A percentile compares a stretch with the other conserved stretches of the same genome.
These are phyloP conservation scores for Debaryomyces castellii DNA, from an alignment of 805 yeast species.

Conservation along the genomic window DNA sequence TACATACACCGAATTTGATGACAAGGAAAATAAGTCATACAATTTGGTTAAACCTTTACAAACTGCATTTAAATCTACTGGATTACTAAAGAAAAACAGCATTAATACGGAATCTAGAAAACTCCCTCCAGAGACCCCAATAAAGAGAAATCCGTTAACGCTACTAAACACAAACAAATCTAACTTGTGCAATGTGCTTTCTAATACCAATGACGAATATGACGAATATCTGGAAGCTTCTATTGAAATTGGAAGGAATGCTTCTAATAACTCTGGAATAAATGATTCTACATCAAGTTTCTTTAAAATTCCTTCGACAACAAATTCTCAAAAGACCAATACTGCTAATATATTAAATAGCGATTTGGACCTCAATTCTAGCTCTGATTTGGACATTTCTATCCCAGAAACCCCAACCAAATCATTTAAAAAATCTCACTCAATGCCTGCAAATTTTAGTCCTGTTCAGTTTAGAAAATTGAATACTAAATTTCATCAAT, in stretches of 20 bases:
- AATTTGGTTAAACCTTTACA: constrained; percentile 79
- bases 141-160: constrained; percentile 41
- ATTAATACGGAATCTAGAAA: constrained; percentile 20
- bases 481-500: constrained; percentile 3
- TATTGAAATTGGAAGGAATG: constrained; percentile 41
- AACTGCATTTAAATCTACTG: constrained; percentile 77
- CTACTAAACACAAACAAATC: constrained; percentile 23
- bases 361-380: constrained; percentile 14
- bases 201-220: constrained; percentile 19
- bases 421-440: constrained; percentile 26
- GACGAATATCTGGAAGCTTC: constrained; percentile 25
- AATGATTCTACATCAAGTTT: constrained; percentile 35
- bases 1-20: constrained; percentile 17
- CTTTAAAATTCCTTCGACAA: constrained; percentile 26
- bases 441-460: constrained; percentile 28
- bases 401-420: constrained; percentile 42
- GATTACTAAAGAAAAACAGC: constrained; percentile 56
- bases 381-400: constrained; percentile 17
- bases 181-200: constrained; percentile 16
- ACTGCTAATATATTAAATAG: constrained; percentile 4
- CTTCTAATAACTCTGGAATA: constrained; percentile 16
- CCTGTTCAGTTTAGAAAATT: constrained; percentile 15
- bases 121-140: constrained; percentile 45
- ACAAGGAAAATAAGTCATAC: constrained; percentile 47
- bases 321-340: constrained; percentile 11